phyloP scores from a whole-genome alignment of 495 filamentous ascomycete genomes.

The Aspergillus nidulans region DNA sequence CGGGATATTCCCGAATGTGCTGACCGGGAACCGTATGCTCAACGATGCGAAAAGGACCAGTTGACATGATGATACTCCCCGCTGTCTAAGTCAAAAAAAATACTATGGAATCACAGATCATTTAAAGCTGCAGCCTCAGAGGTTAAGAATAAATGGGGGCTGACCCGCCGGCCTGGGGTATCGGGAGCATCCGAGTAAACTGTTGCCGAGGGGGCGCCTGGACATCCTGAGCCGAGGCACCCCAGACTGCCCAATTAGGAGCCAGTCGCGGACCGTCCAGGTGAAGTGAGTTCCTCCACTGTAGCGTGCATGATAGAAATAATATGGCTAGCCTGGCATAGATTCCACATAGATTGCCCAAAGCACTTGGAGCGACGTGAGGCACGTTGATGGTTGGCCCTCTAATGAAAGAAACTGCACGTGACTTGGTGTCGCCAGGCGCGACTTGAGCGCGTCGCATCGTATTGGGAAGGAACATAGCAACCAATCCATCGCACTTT shows the following conservation, averaged over 20 bases:
- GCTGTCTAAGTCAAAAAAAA: neutral
- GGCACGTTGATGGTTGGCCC: neutral
- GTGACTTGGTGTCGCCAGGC: slow-evolving; percentile 21
- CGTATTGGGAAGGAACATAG: neutral
- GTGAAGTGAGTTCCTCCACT: neutral
- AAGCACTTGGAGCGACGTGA: neutral
- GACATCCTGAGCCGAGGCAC: slow-evolving; percentile 4
- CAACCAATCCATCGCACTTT: neutral
- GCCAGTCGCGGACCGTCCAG: neutral
- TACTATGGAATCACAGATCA: neutral
- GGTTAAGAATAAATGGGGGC: slow-evolving; percentile 2
- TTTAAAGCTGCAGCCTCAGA: neutral
- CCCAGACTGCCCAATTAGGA: neutral
- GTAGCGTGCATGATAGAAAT: neutral
- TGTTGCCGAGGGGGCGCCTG: slow-evolving; percentile 16
- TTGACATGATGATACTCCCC: slow-evolving; percentile 17
- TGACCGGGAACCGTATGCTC: slow-evolving; percentile 62
- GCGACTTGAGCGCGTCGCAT: slow-evolving; percentile 22
- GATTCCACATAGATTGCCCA: neutral
- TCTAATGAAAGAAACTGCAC: slow-evolving; percentile 5
- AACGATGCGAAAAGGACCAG: slow-evolving; percentile 46
- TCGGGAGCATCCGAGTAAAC: slow-evolving; percentile 9
- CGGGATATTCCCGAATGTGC: slow-evolving; percentile 70
- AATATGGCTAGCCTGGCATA: too few species aligned
- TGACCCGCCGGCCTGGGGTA: slow-evolving; percentile 10